Evolutionary conservation across 176 grass and related monocot species (phyloP), one percentile per base, ranked within the genome.

Genomic region (Musa schizocarpa): DNA sequence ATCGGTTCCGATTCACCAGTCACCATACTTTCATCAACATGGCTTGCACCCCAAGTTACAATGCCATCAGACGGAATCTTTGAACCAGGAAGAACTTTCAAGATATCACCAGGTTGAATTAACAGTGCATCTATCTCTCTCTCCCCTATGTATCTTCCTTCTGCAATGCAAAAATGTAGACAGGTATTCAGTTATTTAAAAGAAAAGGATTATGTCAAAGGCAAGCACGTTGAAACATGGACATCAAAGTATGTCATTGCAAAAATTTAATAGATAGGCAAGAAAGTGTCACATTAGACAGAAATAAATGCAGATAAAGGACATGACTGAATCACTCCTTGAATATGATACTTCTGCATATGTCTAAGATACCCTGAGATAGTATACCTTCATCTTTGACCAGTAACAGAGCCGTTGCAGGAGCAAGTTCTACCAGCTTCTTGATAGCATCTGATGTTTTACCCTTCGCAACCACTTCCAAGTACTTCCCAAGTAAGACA

Each of bases 21-120:
- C 62, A 99, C 87, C 95, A 99, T 99, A 78, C 95, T 99, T 89
- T 99, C 95, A 79, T 99, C 92, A 68, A 88, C 88, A 86, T 99
- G 84, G 71, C 90, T 99, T 68, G 84, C 81, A 75, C 95, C 95
- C 90, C 95, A 93, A 76, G 86, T 81, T 2, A 94, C 86, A 13
- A 87, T 69, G 81, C 95, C 95, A 84, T 99, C 95, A 72, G 90
- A 76, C 23, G 95, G 95, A 82, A 99, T 81, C 71, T 99, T 99
- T 16, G 88, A 93, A 78, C 95, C 95, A 76, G 95, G 95, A 85
- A 94, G 65, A 27, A 99, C 95, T 89, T 99, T 99, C 57, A 99
- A 84, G 71, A 85, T 76, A 79, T 99, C 95, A 56, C 90, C 88
- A 73, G 95, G 88, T 87, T 99, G 91, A 79, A 99, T 83, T 82